Evolutionary conservation across 1,284 basidiomycete genomes (phyloP).

Genomic region (Sporisorium sorghi): DNA sequence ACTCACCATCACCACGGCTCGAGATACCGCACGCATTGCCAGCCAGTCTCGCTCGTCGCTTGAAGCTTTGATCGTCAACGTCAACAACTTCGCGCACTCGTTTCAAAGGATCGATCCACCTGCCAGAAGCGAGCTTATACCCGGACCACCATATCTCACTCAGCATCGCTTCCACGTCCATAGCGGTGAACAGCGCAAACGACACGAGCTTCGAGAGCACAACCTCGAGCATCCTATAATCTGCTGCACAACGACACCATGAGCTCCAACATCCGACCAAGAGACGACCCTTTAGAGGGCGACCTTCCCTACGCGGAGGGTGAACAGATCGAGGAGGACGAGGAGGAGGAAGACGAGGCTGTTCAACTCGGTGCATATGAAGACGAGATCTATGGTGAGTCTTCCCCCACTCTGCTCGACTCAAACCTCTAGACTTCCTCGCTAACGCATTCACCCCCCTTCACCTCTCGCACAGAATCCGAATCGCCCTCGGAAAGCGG

Average conservation of each 20-base stretch:
- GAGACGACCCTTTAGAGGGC: slow-evolving; percentile 24
- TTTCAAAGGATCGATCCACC: not conserved
- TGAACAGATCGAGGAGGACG: slow-evolving; percentile 52
- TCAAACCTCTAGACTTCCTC: not conserved
- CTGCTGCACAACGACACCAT: not conserved
- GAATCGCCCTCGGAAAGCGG: slow-evolving; percentile 65
- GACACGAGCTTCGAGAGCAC: no score
- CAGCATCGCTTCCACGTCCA: not conserved
- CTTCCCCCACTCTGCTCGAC: not conserved
- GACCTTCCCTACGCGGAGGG: slow-evolving; percentile 29
- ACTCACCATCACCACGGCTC: not conserved
- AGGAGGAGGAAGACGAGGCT: slow-evolving; percentile 57
- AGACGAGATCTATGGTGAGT: slow-evolving; percentile 53
- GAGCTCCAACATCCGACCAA: slow-evolving; percentile 18
- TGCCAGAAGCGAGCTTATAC: not conserved
- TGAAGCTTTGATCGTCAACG: not conserved
- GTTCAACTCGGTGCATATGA: slow-evolving; percentile 38
- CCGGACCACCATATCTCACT: not conserved
- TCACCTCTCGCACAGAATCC: slow-evolving; percentile 22
- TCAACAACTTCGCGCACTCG: not conserved
- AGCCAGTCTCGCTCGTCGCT: not conserved
- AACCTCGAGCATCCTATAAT: not conserved
- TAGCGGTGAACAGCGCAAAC: no score
- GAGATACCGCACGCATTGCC: not conserved
- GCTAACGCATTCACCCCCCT: not conserved